Evolutionary conservation across 2,329 filamentous ascomycete genomes (phyloP).

Genomic region (Cercospora zeae-maydis): DNA sequence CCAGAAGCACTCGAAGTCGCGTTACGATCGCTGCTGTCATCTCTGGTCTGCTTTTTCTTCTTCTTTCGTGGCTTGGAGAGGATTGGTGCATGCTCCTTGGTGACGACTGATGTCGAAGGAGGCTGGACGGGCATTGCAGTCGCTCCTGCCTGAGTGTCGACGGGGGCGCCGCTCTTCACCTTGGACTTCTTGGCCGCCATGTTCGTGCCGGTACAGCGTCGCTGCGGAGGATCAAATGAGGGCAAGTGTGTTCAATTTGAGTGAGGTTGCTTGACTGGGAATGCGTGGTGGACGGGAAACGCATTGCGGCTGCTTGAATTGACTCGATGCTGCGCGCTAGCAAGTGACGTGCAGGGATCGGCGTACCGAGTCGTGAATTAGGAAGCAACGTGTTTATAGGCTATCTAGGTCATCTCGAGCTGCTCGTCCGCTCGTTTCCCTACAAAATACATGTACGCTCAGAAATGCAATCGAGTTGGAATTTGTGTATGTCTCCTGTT

Average conservation of each 20-base stretch:
- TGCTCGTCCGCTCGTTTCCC: background rate
- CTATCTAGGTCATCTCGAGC: background rate
- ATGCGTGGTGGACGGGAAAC: background rate
- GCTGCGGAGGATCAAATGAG: background rate
- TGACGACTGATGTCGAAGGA: background rate
- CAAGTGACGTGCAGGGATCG: background rate
- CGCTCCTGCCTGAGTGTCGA: background rate
- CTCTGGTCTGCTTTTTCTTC: background rate
- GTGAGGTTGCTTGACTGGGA: background rate
- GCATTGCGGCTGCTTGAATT: background rate
- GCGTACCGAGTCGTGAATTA: background rate
- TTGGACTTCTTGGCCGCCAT: slow-evolving; percentile 6
- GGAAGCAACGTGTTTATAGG: background rate
- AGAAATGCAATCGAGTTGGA: no score
- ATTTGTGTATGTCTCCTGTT: no score
- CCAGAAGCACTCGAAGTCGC: background rate
- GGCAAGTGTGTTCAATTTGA: background rate
- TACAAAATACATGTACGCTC: no score
- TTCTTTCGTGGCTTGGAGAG: slow-evolving; percentile 12
- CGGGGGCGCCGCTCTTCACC: background rate
- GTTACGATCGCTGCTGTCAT: background rate
- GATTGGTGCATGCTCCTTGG: slow-evolving; percentile 1
- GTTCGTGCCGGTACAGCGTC: background rate
- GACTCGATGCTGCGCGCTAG: background rate
- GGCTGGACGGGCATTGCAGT: background rate